Evolutionary conservation across 1,284 basidiomycete genomes (phyloP).

Genomic region (Apiotrichum porosum): DNA sequence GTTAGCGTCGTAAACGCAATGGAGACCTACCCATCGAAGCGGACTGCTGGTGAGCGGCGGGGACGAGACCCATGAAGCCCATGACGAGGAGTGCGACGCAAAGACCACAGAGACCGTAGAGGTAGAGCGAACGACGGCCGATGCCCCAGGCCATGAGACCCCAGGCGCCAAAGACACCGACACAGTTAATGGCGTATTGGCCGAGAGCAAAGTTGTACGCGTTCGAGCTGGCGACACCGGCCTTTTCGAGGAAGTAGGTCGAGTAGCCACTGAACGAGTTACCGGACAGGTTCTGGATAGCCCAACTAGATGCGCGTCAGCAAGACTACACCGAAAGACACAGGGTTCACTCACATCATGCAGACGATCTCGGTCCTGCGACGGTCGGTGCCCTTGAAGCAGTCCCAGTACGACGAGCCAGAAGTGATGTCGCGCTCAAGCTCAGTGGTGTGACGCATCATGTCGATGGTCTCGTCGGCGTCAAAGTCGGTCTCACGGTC

Average conservation of each 20-base stretch:
- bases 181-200: conserved; percentile 36
- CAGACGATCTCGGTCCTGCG: conserved; percentile 47
- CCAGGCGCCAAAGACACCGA: conserved; percentile 43
- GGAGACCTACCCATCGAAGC: conserved; percentile 44
- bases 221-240: conserved; percentile 44
- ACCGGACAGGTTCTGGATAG: conserved; percentile 44
- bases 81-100: conserved; percentile 41
- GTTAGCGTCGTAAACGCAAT: no score
- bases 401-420: conserved; percentile 49
- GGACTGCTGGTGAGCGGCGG: conserved; percentile 20
- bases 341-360: conserved; percentile 22
- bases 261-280: conserved; percentile 37
- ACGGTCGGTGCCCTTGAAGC: conserved; percentile 48
- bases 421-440: conserved; percentile 34
- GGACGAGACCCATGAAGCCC: conserved; percentile 51
- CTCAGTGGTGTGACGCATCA: conserved; percentile 46
- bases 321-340: conserved; percentile 12
- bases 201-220: conserved; percentile 49
- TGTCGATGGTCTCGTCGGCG: conserved; percentile 49
- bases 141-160: conserved; percentile 45
- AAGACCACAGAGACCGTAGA: conserved; percentile 44
- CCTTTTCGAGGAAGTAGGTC: conserved; percentile 50
- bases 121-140: conserved; percentile 51
- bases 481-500: conserved; percentile 43
- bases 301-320: no score